These are phyloP conservation scores for Clohesyomyces aquaticus DNA, from an alignment of 495 filamentous ascomycete species.

Conservation along the genomic window DNA sequence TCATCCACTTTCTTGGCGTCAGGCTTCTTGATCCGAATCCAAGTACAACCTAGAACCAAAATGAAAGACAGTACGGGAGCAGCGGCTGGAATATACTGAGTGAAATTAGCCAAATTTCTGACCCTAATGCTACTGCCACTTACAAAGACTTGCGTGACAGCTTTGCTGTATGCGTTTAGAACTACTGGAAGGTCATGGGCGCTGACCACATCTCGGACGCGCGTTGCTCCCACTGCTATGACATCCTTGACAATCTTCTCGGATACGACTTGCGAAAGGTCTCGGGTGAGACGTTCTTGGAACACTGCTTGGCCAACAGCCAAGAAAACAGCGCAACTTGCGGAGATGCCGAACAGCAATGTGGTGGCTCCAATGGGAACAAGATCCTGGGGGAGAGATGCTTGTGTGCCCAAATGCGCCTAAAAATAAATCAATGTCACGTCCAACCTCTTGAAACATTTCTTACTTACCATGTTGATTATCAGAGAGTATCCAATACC, in stretches of 20 bases:
- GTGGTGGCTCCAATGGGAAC: slow-evolving; percentile 14
- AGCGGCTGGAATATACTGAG: slow-evolving; percentile 7
- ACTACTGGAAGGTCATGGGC: slow-evolving; percentile 6
- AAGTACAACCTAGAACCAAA: slow-evolving; percentile 2
- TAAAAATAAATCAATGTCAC: neutral
- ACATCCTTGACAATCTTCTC: neutral
- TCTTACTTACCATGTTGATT: slow-evolving; percentile 11
- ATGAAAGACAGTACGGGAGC: slow-evolving; percentile 3
- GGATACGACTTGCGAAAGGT: slow-evolving; percentile 1
- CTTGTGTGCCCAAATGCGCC: slow-evolving; percentile 8
- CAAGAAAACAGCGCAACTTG: slow-evolving; percentile 14
- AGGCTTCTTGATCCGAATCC: neutral
- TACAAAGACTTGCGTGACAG: slow-evolving; percentile 22
- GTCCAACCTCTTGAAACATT: neutral
- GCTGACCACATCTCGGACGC: neutral
- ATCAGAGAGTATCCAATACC: slow-evolving; percentile 57
- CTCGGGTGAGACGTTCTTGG: neutral
- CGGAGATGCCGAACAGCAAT: slow-evolving; percentile 11
- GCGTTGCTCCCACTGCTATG: slow-evolving; percentile 2
- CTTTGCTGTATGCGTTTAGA: slow-evolving; percentile 5
- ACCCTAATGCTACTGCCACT: too few species aligned
- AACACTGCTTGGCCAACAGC: slow-evolving; percentile 13
- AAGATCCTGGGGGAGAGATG: slow-evolving; percentile 6
- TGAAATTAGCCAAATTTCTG: neutral
- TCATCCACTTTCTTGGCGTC: neutral